Conservation (phyloP, 148 eudicot species). For the Fagopyrum homotropicum region DNA sequence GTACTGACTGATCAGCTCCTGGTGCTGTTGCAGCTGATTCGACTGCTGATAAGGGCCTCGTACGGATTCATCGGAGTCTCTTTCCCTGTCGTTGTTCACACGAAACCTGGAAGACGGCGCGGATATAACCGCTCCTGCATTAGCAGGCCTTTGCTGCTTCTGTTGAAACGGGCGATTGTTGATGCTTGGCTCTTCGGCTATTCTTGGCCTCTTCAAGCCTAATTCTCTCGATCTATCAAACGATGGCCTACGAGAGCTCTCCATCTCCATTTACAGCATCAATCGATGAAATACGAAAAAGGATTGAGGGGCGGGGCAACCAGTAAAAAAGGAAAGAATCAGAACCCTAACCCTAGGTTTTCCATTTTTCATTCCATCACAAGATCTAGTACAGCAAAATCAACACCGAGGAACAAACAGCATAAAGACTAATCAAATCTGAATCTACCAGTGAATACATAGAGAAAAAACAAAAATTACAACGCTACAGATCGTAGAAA, state of each 20-base stretch:
- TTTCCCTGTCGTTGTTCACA: slow-evolving; percentile 23
- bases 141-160: slow-evolving; percentile 15
- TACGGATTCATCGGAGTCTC: slow-evolving; percentile 36
- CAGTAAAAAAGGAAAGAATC: slow-evolving; percentile 8
- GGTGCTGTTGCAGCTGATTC: slow-evolving; percentile 40
- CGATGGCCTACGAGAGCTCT: slow-evolving; percentile 61
- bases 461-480: not conserved
- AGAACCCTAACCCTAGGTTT: slow-evolving; percentile 36
- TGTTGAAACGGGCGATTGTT: slow-evolving; percentile 27
- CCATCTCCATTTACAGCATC: slow-evolving; percentile 46
- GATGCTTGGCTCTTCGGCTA: slow-evolving; percentile 35
- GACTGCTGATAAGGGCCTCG: slow-evolving; percentile 33
- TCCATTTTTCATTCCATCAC: slow-evolving; percentile 10
- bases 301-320: not conserved
- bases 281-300: slow-evolving; percentile 9
- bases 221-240: slow-evolving; percentile 62
- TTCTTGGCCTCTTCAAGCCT: slow-evolving; percentile 55
- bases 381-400: slow-evolving; percentile 10
- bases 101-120: slow-evolving; percentile 23
- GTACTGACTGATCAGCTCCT: slow-evolving; percentile 83
- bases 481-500: slow-evolving; percentile 11
- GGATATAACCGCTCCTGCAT: slow-evolving; percentile 19
- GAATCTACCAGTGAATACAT: not conserved
- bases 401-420: not conserved
- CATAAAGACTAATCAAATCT: not conserved